Evolutionary conservation across 352 stramenopile genomes (phyloP).

Genomic region (Phytophthora macrochlamydospora): DNA sequence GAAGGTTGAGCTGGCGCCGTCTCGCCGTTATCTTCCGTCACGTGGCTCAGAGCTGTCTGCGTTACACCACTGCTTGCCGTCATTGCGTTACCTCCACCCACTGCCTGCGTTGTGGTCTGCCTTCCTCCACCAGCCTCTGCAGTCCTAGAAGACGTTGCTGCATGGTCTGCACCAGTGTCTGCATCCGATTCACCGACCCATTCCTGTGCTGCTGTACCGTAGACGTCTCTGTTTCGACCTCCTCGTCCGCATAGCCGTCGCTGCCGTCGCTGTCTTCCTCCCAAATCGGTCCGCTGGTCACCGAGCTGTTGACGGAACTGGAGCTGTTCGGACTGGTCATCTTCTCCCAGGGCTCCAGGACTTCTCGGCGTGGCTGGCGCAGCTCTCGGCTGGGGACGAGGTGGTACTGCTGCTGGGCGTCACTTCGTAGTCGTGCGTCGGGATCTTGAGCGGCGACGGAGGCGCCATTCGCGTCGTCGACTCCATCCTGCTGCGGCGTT

Average conservation of each 20-base stretch:
- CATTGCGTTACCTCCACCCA: neutral
- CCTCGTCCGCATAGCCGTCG: neutral
- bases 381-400: conserved; percentile 15
- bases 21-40: no score
- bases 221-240: neutral
- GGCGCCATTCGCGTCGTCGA: neutral
- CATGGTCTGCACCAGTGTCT: conserved; percentile 29
- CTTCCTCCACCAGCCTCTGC: conserved; percentile 25
- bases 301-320: conserved; percentile 24
- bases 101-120: conserved; percentile 1
- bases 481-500: conserved; percentile 15
- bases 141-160: conserved; percentile 21
- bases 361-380: conserved; percentile 7
- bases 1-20: neutral
- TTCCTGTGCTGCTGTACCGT: neutral
- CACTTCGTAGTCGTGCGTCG: conserved; percentile 11
- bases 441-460: conserved; percentile 23
- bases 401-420: conserved; percentile 13
- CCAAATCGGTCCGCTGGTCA: conserved; percentile 14
- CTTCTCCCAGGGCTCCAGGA: conserved; percentile 18
- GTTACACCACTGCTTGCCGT: neutral
- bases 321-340: conserved; percentile 4
- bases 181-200: conserved; percentile 9
- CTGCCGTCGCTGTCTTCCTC: conserved; percentile 7
- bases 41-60: no score